Evolutionary conservation across 257 asterid genomes (phyloP).

Genomic region (Solanum chiquidenum): DNA sequence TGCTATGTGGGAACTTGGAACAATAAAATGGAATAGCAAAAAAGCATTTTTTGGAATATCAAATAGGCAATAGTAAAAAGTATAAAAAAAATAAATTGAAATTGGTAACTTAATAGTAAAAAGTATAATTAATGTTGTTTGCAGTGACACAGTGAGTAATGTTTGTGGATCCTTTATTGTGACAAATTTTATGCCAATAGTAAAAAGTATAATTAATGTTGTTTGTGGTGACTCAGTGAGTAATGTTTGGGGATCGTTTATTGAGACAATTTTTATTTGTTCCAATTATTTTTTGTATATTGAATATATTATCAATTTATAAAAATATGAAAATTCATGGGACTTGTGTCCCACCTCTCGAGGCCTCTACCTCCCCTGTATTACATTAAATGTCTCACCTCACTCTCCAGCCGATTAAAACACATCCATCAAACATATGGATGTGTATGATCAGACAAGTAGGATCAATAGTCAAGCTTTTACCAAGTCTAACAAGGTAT

Average conservation of each 20-base stretch:
- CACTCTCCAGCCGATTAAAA: not conserved
- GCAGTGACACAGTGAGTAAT: not conserved
- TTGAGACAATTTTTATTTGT: not conserved
- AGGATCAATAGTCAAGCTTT: not conserved
- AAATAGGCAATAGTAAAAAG: not conserved
- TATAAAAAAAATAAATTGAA: not conserved
- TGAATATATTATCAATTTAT: not conserved
- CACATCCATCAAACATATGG: not conserved
- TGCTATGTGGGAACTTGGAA: not conserved
- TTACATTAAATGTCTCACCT: not conserved
- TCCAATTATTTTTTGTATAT: not conserved
- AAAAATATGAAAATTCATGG: not conserved
- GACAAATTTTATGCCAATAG: not conserved
- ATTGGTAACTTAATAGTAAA: not conserved
- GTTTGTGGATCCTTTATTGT: not conserved
- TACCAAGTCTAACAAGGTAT: not conserved
- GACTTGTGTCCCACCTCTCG: not conserved
- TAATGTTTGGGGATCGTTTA: not conserved
- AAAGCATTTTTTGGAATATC: not conserved
- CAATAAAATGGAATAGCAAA: not conserved
- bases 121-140: not conserved
- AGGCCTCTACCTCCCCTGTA: not conserved
- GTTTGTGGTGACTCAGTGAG: not conserved
- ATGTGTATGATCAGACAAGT: not conserved
- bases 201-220: not conserved